Conservation (phyloP, 306 rosid genomes). For the Coriaria nepalensis region DNA sequence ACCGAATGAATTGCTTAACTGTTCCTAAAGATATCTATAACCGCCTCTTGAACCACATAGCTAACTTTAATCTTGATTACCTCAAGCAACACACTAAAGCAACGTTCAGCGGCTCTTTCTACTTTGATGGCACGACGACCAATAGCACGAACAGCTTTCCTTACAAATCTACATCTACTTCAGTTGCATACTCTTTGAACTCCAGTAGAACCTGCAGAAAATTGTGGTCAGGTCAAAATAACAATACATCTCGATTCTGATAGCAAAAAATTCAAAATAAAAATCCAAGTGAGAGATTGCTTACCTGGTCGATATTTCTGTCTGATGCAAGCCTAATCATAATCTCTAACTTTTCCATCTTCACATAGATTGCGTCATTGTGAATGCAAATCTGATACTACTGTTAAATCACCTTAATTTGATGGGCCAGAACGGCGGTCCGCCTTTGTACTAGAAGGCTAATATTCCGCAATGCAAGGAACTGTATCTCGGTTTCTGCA, state of each 20-base stretch:
- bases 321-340: constrained; percentile 98
- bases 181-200: constrained; percentile 97
- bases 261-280: no score
- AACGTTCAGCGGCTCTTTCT: constrained; percentile 98
- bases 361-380: constrained; percentile 96
- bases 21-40: constrained; percentile 95
- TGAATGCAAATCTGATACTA: no score
- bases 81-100: constrained; percentile 97
- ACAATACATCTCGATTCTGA: no score
- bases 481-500: constrained; percentile 98
- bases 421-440: constrained; percentile 96
- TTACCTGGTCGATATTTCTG: constrained; percentile 92
- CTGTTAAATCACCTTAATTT: constrained; percentile 69
- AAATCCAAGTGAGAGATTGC: no score
- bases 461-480: constrained; percentile 91
- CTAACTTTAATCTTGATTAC: constrained; percentile 96
- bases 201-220: constrained; percentile 91
- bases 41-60: constrained; percentile 98
- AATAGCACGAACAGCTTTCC: constrained; percentile 98
- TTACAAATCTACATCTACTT: constrained; percentile 95
- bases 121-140: constrained; percentile 98
- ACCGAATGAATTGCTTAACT: constrained; percentile 38
- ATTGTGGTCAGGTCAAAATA: no score
- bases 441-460: constrained; percentile 97
- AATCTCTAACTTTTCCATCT: constrained; percentile 95